Base-by-base conservation (phyloP, 1,284 basidiomycete species). In the Irpex sp. region DNA sequence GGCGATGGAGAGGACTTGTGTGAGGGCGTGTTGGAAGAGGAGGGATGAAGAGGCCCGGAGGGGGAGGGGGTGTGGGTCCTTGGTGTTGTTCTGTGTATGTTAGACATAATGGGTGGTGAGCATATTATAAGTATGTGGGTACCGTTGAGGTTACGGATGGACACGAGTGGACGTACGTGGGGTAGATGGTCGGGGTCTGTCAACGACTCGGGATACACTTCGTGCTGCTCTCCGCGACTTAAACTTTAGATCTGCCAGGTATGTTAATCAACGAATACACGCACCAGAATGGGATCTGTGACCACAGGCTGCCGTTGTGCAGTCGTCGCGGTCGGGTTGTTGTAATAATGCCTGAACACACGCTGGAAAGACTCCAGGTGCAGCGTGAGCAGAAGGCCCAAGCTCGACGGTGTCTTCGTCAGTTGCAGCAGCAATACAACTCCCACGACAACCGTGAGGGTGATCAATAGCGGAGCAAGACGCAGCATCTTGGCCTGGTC, bases 271-370 rank as follows among this genome's bases (percentile, higher is more conserved):
- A 11, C 13, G 11, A 21, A 46, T 39, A 26, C 19, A 57, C 77
- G 68, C 72, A 87, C 89, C 35, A 79, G 78, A 19, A 90, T 46
- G 7, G 86, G 86, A 69, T 92, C 88, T 1, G 87, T 83, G 56
- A 91, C 82, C 59, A 89, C 79, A 39, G 89, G 90, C 71, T 91
- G 88, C 4, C 84, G 84, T 71, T 91, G 87, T 4, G 79, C 82
- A 15, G 79, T 79, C 1, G 89, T 90, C 43, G 83, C 86, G 4
- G 88, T 90, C 17, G 90, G 89, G 65, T 82, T 75, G 71, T 91
- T 89, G 74, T 87, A 90, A 72, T 91, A 92, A 64, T 80, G 70
- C n/a, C 75, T 69, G 71, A 84, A 90, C 46, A 80, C 73, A 4
- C 2, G 87, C 87, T 1, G 89, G 89, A 71, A 90, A 89, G 4